These are phyloP conservation scores for Massarina eburnea DNA, from an alignment of 2,329 filamentous ascomycete genomes.

Conservation along the genomic window DNA sequence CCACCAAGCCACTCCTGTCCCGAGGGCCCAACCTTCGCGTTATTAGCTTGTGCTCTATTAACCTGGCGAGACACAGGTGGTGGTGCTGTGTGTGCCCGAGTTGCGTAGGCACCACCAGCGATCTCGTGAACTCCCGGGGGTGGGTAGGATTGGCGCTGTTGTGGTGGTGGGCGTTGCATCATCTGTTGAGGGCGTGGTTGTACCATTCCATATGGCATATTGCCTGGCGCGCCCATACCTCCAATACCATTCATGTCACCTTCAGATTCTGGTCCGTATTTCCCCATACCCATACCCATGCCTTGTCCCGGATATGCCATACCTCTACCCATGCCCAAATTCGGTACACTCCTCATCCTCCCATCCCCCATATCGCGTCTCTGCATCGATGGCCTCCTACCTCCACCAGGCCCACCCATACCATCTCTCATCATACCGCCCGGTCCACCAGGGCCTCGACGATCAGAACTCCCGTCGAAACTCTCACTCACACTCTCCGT, in stretches of 20 bases:
- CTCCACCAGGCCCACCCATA: neutral
- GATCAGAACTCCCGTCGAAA: neutral
- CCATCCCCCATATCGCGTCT: too few relatives aligned
- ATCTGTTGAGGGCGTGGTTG: neutral
- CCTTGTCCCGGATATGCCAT: too few relatives aligned
- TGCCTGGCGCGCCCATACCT: neutral
- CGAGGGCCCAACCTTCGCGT: conserved; percentile 14
- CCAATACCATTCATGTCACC: neutral
- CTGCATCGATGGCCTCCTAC: neutral
- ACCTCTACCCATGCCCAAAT: neutral
- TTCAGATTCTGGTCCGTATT: too few relatives aligned
- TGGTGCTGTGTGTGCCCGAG: neutral
- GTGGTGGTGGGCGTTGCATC: neutral
- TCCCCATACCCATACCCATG: neutral
- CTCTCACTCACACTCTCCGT: neutral
- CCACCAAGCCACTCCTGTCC: conserved; percentile 25
- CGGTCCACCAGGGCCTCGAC: neutral
- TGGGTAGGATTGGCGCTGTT: neutral
- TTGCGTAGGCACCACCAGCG: conserved; percentile 16
- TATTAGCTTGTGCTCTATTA: conserved; percentile 11
- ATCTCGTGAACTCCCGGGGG: conserved; percentile 11
- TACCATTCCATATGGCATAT: too few relatives aligned
- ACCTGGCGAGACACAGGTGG: conserved; percentile 2
- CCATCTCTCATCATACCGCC: too few relatives aligned
- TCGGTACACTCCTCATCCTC: neutral